Conservation (phyloP, 495 filamentous ascomycete genomes). For the Immersiella caudata region DNA sequence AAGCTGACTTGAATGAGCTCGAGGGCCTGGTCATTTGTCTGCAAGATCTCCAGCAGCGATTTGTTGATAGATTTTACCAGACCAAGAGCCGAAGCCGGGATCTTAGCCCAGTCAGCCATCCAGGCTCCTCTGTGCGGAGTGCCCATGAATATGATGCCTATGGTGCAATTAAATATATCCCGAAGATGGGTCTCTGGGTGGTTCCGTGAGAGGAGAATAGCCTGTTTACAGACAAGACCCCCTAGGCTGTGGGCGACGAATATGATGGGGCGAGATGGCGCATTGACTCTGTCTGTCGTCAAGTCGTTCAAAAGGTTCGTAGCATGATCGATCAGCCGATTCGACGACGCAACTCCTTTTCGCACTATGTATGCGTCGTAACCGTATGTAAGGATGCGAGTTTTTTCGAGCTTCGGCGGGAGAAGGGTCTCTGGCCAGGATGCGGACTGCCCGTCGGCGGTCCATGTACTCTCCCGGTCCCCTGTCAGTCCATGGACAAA, state of each 20-base stretch:
- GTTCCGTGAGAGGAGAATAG: slow-evolving; percentile 26
- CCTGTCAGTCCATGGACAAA: slow-evolving; percentile 39
- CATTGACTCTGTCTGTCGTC: slow-evolving; percentile 16
- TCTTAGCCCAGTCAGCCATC: slow-evolving; percentile 37
- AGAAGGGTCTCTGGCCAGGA: slow-evolving; percentile 37
- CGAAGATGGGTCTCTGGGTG: slow-evolving; percentile 32
- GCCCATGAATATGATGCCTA: slow-evolving; percentile 47
- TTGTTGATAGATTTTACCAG: slow-evolving; percentile 30
- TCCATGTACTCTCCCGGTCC: slow-evolving; percentile 36
- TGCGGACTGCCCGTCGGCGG: slow-evolving; percentile 22
- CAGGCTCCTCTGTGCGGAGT: slow-evolving; percentile 41
- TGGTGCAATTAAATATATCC: slow-evolving; percentile 33
- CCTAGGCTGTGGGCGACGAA: slow-evolving; percentile 42
- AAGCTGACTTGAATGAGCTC: slow-evolving; percentile 37
- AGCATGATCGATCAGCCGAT: slow-evolving; percentile 31
- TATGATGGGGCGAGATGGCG: slow-evolving; percentile 30
- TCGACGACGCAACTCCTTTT: slow-evolving; percentile 15
- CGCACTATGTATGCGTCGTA: slow-evolving; percentile 35
- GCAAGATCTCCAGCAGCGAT: slow-evolving; percentile 28
- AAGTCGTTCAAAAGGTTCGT: slow-evolving; percentile 29
- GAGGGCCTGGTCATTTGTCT: slow-evolving; percentile 28
- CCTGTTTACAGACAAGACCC: slow-evolving; percentile 47
- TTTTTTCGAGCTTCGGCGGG: slow-evolving; percentile 25
- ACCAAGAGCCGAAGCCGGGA: slow-evolving; percentile 22
- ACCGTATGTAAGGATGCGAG: slow-evolving; percentile 35